Percentiles rank a stretch among this genome's conserved stretches.
These are phyloP conservation scores for Sutorius australiensis DNA, from an alignment of 768 basidiomycete species.

Conservation along the genomic window DNA sequence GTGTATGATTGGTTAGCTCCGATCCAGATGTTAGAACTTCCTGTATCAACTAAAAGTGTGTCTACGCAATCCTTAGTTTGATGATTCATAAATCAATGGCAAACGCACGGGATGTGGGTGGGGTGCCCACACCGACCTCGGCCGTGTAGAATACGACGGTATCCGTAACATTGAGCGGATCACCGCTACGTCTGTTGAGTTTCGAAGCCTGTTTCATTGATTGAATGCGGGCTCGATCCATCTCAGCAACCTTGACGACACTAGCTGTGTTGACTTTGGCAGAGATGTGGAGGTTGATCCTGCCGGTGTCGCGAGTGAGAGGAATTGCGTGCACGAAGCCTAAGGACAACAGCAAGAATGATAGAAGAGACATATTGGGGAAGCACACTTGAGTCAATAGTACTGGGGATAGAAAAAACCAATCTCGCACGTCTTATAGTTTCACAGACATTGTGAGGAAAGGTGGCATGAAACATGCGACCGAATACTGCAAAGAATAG, in stretches of 20 bases:
- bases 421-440: background rate
- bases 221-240: conserved; percentile 18
- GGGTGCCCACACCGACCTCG: conserved; percentile 25
- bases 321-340: conserved; percentile 8
- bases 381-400: too few species aligned
- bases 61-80: conserved; percentile 13
- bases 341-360: conserved; percentile 6
- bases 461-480: background rate
- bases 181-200: background rate
- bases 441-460: background rate
- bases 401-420: background rate
- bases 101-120: conserved; percentile 23
- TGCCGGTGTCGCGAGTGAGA: conserved; percentile 8
- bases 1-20: conserved; percentile 20
- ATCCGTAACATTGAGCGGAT: conserved; percentile 16
- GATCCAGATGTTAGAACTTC: conserved; percentile 33
- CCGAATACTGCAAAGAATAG: too few species aligned
- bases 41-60: conserved; percentile 29
- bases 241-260: conserved; percentile 8
- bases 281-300: conserved; percentile 11
- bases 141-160: conserved; percentile 26
- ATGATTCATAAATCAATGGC: background rate
- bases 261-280: conserved; percentile 12
- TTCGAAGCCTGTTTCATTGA: background rate
- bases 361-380: conserved; percentile 3